Base-by-base conservation (phyloP, 495 filamentous ascomycete species). In the Pseudevernia furfuracea region DNA sequence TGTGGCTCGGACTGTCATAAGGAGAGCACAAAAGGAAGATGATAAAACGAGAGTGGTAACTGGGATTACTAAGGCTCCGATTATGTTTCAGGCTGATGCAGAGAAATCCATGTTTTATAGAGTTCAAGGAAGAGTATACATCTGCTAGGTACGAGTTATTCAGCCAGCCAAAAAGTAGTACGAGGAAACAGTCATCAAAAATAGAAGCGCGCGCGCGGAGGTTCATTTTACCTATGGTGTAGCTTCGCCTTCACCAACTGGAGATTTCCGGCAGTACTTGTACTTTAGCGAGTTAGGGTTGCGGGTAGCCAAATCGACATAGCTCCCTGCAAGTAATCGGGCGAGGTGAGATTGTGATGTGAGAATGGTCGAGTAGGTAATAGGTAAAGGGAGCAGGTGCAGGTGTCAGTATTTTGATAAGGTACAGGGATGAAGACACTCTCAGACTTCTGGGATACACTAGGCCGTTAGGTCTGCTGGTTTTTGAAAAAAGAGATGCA, bases 231-330 rank as follows among this genome's bases (percentile, higher is more conserved):
- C 61, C 61, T 63, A n/a, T 12, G 39, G 56, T 34, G 61, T 37
- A 63, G 61, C 61, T 43, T 58, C 37, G 56, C 61, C 43, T 44
- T 36, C 41, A 49, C 34, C 56, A 56, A 52, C 41, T 37, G 32
- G 37, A 58, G 34, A 48, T 58, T 8, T 53, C 55, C 62, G 56
- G 56, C 57, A 59, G 56, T 38, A 59, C 56, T 37, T n/a, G n/a
- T n/a, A n/a, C n/a, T n/a, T n/a, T 64, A 64, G 55, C 57, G 58
- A 60, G n/a, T 43, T 46, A 59, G 58, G 56, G 56, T 64, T 59
- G 36, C 43, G 48, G 57, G 62, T 64, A 64, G 62, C 62, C 48
- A 59, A 25, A 44, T 53, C 53, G 44, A 59, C 62, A 64, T 64
- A 37, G 53, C 41, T 58, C 21, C 19, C 23, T 12, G 49, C 28